Percentiles rank a stretch among this genome's conserved stretches.
phyloP scores from a whole-genome alignment of 2,329 filamentous ascomycete genomes.

The Spiromastix sp. region DNA sequence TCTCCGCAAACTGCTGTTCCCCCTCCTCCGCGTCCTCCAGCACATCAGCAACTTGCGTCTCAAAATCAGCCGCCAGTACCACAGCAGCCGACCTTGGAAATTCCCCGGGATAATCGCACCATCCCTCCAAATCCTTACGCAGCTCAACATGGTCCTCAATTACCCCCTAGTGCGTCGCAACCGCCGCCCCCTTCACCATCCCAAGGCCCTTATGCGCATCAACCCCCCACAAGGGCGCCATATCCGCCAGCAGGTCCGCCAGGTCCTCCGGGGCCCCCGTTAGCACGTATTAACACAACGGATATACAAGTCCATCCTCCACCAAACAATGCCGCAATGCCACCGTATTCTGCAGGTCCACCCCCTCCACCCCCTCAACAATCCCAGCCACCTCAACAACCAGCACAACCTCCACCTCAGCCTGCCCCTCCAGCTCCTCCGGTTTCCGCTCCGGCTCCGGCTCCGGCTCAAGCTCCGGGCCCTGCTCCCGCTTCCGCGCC shows the following conservation, averaged over 20 bases:
- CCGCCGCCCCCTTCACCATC: neutral
- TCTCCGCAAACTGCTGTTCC: constrained; percentile 15
- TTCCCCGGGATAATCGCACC: constrained; percentile 21
- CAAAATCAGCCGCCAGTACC: constrained; percentile 15
- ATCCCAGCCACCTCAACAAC: constrained; percentile 15
- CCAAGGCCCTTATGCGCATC: neutral
- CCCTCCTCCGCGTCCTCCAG: constrained; percentile 10
- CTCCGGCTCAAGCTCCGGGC: too few relatives aligned
- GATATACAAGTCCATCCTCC: constrained; percentile 31
- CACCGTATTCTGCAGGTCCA: neutral
- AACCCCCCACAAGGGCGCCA: constrained; percentile 10
- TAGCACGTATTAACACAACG: constrained; percentile 29
- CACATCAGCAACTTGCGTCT: constrained; percentile 12
- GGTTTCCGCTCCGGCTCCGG: too few relatives aligned
- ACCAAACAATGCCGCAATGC: constrained; percentile 10
- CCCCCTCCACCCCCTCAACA: constrained; percentile 36
- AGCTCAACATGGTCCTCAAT: constrained; percentile 13
- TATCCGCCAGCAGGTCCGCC: constrained; percentile 13
- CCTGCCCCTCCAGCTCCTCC: constrained; percentile 42
- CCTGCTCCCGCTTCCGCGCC: too few relatives aligned
- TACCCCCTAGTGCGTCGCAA: neutral
- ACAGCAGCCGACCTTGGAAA: constrained; percentile 15
- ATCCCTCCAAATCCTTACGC: constrained; percentile 27
- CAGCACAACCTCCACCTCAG: constrained; percentile 36
- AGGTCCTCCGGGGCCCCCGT: constrained; percentile 8